phyloP scores from a whole-genome alignment of 176 grass and related monocot genomes.

The Oryza longistaminata region DNA sequence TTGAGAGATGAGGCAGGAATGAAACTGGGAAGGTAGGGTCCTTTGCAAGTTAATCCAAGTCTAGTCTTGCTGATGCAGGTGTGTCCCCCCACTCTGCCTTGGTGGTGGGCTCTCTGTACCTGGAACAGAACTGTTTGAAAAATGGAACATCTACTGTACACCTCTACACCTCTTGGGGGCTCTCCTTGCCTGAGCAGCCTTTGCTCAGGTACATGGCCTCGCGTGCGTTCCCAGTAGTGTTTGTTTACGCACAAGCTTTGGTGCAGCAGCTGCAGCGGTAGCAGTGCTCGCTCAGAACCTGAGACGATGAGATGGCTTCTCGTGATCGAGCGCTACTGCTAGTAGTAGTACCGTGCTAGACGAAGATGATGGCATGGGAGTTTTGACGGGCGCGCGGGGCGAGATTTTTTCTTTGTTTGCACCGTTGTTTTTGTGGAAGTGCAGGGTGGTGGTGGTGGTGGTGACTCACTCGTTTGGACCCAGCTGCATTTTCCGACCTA shows the following conservation, averaged over 20 bases:
- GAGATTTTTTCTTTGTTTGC: neutral
- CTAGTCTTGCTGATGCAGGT: neutral
- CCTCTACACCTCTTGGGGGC: neutral
- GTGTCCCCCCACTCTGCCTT: neutral
- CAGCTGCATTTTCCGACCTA: conserved; percentile 27
- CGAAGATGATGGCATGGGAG: too few species aligned
- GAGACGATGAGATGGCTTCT: neutral
- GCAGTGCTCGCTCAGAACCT: neutral
- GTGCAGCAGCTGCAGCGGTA: neutral
- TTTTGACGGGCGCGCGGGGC: neutral
- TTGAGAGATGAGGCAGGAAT: neutral
- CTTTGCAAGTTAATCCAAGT: neutral
- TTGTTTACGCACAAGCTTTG: conserved; percentile 12
- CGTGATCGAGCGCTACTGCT: neutral
- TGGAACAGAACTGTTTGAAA: conserved; percentile 3
- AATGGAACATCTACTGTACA: conserved; percentile 3
- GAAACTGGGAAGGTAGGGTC: neutral
- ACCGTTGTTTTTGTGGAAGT: neutral
- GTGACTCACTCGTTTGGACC: conserved; percentile 11
- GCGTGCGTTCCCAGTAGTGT: neutral
- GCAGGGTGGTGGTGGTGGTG: conserved; percentile 20
- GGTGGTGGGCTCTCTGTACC: neutral
- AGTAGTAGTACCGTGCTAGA: too few species aligned
- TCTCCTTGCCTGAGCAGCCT: neutral
- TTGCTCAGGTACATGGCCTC: neutral